These are phyloP conservation scores for Penicillium canariense DNA, from an alignment of 495 filamentous ascomycete genomes.

Conservation along the genomic window DNA sequence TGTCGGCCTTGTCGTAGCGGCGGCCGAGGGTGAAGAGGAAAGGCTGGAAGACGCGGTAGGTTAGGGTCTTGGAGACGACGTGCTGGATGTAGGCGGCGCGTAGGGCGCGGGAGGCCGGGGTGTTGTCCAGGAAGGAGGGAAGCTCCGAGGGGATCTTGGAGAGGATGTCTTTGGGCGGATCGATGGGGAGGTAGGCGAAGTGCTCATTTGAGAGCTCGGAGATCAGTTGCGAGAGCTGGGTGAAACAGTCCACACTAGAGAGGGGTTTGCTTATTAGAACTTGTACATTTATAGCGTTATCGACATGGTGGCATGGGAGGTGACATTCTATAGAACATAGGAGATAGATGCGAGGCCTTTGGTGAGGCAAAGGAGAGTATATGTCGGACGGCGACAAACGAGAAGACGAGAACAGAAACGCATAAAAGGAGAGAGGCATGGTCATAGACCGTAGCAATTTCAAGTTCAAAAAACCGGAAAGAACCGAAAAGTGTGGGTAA, in stretches of 20 bases:
- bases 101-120: slow-evolving; percentile 50
- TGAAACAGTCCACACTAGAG: slow-evolving; percentile 59
- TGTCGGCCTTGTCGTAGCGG: slow-evolving; percentile 60
- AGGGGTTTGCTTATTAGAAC: slow-evolving; percentile 41
- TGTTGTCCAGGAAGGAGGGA: slow-evolving; percentile 56
- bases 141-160: slow-evolving; percentile 54
- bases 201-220: slow-evolving; percentile 55
- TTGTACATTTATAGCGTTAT: slow-evolving; percentile 40
- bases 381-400: slow-evolving; percentile 11
- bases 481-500: slow-evolving; percentile 15
- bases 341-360: no score
- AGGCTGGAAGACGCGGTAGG: slow-evolving; percentile 61
- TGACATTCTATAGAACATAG: slow-evolving; percentile 30
- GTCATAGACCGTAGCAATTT: slow-evolving; percentile 17
- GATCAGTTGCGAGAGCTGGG: slow-evolving; percentile 56
- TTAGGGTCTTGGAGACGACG: slow-evolving; percentile 57
- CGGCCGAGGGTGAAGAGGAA: slow-evolving; percentile 64
- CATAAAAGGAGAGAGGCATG: slow-evolving; percentile 18
- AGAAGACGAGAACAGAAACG: slow-evolving; percentile 21
- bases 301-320: slow-evolving; percentile 21
- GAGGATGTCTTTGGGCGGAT: slow-evolving; percentile 51
- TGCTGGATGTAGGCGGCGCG: slow-evolving; percentile 62
- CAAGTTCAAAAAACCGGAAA: slow-evolving; percentile 8
- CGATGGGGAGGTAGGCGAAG: slow-evolving; percentile 56
- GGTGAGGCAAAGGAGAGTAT: slow-evolving; percentile 18